Conservation (phyloP, 2,329 filamentous ascomycete species). For the Thelonectria olida region DNA sequence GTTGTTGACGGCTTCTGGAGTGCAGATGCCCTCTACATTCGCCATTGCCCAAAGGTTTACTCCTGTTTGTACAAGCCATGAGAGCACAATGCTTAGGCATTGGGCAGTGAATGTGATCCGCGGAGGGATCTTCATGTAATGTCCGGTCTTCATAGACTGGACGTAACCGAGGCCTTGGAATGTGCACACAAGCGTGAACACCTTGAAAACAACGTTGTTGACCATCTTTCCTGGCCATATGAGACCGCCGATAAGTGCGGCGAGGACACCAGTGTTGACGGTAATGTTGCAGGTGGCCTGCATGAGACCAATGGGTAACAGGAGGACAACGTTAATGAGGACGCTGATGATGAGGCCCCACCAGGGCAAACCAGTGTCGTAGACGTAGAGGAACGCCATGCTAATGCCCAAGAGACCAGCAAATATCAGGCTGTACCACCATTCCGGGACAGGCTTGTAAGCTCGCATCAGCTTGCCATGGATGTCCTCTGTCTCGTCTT, state of each 20-base stretch:
- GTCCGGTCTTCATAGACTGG: slow-evolving; percentile 61
- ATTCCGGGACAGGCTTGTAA: slow-evolving; percentile 64
- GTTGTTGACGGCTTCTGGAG: slow-evolving; percentile 16
- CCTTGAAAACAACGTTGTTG: slow-evolving; percentile 62
- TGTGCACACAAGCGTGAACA: slow-evolving; percentile 56
- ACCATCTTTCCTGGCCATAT: slow-evolving; percentile 57
- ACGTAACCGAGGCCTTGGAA: slow-evolving; percentile 58
- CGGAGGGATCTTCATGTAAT: slow-evolving; percentile 64
- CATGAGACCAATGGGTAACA: slow-evolving; percentile 56
- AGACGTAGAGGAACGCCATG: slow-evolving; percentile 48
- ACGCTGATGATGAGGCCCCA: slow-evolving; percentile 52
- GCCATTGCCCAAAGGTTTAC: slow-evolving; percentile 27
- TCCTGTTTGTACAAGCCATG: slow-evolving; percentile 50
- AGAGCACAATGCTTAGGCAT: slow-evolving; percentile 46
- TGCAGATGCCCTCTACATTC: too few species aligned
- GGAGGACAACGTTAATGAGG: slow-evolving; percentile 50
- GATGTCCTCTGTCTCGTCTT: slow-evolving; percentile 57
- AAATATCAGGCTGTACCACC: slow-evolving; percentile 64
- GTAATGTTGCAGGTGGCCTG: slow-evolving; percentile 60
- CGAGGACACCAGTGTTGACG: slow-evolving; percentile 58
- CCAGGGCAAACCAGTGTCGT: slow-evolving; percentile 54
- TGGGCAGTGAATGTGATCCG: slow-evolving; percentile 59
- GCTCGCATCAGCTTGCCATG: slow-evolving; percentile 65
- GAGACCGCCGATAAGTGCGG: slow-evolving; percentile 60
- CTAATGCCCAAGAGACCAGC: slow-evolving; percentile 59